Evolutionary conservation across 139 green algal genomes (phyloP), one percentile per base, ranked within the genome.

Genomic region (Pleodorina starrii): DNA sequence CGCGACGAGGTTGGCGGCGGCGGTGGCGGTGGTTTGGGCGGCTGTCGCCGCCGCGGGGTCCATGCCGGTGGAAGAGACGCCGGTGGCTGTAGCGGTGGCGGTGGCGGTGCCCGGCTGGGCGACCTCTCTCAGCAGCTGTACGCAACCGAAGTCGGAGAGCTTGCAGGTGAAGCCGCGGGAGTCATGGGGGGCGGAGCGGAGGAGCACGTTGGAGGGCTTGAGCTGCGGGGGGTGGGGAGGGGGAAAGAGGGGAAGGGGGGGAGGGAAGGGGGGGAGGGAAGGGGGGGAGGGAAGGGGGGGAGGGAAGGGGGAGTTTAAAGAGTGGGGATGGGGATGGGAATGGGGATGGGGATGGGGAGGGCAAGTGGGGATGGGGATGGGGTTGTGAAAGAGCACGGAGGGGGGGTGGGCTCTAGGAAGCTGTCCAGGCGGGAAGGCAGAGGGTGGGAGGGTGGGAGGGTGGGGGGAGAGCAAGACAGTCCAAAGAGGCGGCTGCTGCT

Each of bases 131-230:
- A 90, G 38, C 75, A 91, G 54, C n/a, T 91, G 85, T 6, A 80
- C 76, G 38, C 95, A 90, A 6, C 94, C 95, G 86, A 97, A 97
- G 89, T 97, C 95, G 5, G 81, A 89, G 32, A 95, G 90, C 92
- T 98, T 98, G 86, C 84, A 93, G 60, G 84, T 88, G 75, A 93
- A 95, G 74, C 93, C 93, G 27, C 93, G 89, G 1, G 88, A 76
- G 72, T 94, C 91, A 23, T 57, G 71, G 1, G 43, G 74, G 75
- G 46, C 42, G 4, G 77, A 69, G 29, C 92, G 93, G 2, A 95
- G 85, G 84, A 97, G 78, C 57, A 97, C 94, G 84, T 97, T 97
- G 9, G 80, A 82, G 12, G 93, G 89, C 91, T 97, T 97, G 36
- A 97, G 82, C 88, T 97, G 79, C 38, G 93, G 43, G 89, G 69